Conservation (phyloP, 106 monocot species). For the Iris macrosiphon region DNA sequence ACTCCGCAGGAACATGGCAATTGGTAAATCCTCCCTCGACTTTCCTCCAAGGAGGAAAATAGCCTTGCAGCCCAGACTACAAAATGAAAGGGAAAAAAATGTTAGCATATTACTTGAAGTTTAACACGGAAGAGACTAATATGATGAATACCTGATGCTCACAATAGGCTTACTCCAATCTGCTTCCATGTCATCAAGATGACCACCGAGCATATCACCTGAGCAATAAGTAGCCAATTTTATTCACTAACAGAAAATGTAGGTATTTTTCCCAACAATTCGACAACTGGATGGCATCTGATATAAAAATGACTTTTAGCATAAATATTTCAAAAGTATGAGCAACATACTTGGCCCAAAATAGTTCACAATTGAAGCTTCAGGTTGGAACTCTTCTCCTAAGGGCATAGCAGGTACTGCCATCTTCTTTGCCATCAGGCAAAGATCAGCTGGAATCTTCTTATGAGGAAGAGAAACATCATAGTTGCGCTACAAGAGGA, state of each 20-base stretch:
- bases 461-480: constrained; percentile 72
- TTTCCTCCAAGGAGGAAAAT: constrained; percentile 89
- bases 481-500: constrained; percentile 67
- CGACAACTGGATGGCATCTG: too few species aligned
- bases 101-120: background rate
- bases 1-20: constrained; percentile 75
- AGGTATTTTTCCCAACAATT: too few species aligned
- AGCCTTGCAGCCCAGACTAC: constrained; percentile 86
- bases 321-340: too few species aligned
- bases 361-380: constrained; percentile 97
- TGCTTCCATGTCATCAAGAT: constrained; percentile 96
- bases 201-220: constrained; percentile 99
- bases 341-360: constrained; percentile 72
- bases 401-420: constrained; percentile 65
- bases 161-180: constrained; percentile 98
- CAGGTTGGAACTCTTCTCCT: constrained; percentile 74
- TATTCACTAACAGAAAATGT: too few species aligned
- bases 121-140: background rate
- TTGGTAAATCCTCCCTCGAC: constrained; percentile 67
- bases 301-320: too few species aligned
- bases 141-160: constrained; percentile 70
- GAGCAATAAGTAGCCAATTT: too few species aligned
- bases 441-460: constrained; percentile 73
- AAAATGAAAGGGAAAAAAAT: constrained; percentile 8
- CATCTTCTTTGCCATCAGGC: constrained; percentile 77